Conservation (phyloP, 2,329 filamentous ascomycete species). For the Penicillium sp. region DNA sequence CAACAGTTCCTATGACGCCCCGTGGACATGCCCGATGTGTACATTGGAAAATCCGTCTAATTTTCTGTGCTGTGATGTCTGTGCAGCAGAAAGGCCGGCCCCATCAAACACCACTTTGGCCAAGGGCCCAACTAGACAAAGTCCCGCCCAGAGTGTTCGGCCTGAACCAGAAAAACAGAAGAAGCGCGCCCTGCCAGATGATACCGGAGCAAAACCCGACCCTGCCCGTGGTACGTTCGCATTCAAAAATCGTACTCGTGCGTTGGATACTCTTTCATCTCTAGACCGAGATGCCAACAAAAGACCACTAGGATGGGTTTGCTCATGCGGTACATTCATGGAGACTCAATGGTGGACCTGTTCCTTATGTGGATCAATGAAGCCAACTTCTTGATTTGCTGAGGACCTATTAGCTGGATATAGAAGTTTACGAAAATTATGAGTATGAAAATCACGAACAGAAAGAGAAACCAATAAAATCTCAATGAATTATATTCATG, state of each 20-base stretch:
- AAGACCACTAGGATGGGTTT: slow-evolving; percentile 60
- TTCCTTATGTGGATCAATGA: slow-evolving; percentile 60
- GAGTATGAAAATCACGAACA: no score
- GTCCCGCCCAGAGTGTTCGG: neutral
- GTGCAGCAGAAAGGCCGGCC: slow-evolving; percentile 55
- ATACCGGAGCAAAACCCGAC: slow-evolving; percentile 8
- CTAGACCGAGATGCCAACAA: slow-evolving; percentile 45
- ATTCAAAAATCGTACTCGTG: slow-evolving; percentile 31
- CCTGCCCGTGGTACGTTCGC: slow-evolving; percentile 17
- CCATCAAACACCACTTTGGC: slow-evolving; percentile 21
- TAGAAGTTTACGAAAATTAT: no score
- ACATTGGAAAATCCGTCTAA: slow-evolving; percentile 63
- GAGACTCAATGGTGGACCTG: slow-evolving; percentile 67
- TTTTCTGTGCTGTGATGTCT: slow-evolving; percentile 62
- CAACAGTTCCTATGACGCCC: slow-evolving; percentile 37
- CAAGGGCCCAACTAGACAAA: neutral
- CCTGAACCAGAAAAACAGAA: slow-evolving; percentile 16
- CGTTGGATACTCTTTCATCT: slow-evolving; percentile 39
- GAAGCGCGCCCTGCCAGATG: slow-evolving; percentile 20
- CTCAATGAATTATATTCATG: no score
- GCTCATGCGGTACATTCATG: slow-evolving; percentile 63
- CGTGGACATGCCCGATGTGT: slow-evolving; percentile 62
- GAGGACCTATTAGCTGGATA: no score
- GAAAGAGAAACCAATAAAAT: no score
- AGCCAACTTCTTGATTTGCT: slow-evolving; percentile 46